Base-by-base conservation (phyloP, 441 rosid species). In the Capsella rubella region DNA sequence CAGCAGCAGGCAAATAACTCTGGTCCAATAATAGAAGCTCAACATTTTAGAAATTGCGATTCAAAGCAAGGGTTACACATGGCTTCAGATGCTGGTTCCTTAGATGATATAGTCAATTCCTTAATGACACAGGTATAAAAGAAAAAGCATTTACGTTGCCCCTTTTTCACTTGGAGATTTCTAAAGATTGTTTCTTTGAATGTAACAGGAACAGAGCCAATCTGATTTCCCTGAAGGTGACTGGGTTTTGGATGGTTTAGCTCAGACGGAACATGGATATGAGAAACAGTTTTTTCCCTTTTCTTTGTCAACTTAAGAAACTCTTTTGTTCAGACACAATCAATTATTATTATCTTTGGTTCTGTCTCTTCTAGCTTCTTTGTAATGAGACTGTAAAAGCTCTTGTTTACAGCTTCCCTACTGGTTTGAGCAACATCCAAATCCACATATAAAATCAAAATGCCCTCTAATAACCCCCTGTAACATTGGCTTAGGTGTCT, bases 41-140 rank as follows among this genome's bases (percentile, higher is more conserved):
- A 80, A 34, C 29, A 70, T 62, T 56, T 28, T 16, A 56, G 12
- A 32, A 49, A 54, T 50, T 59, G 21, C 61, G 80, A 81, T 50
- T 50, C 67, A n/a, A 82, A 82, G 55, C 90, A 82, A 68, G 80
- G 82, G 66, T 81, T 81, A 77, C 43, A 46, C 5, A 61, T 67
- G 69, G 72, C 79, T 39, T 81, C 72, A 54, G 82, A 81, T 64
- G 77, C 76, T 66, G 92, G 83, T 69, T 85, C 86, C 73, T 83
- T 89, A 79, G 90, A 90, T 70, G 96, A 86, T 79, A 52, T 90
- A 51, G 85, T 82, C 28, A 81, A 80, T 69, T 81, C 84, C 61
- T 74, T 90, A 81, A 80, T 85, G 83, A 84, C 86, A 43, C 84
- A 74, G 91, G 96, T 87, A 85, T 71, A 57, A 29, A 28, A 16